phyloP scores from a whole-genome alignment of 1,284 basidiomycete species.

The Phylloporus sp. region DNA sequence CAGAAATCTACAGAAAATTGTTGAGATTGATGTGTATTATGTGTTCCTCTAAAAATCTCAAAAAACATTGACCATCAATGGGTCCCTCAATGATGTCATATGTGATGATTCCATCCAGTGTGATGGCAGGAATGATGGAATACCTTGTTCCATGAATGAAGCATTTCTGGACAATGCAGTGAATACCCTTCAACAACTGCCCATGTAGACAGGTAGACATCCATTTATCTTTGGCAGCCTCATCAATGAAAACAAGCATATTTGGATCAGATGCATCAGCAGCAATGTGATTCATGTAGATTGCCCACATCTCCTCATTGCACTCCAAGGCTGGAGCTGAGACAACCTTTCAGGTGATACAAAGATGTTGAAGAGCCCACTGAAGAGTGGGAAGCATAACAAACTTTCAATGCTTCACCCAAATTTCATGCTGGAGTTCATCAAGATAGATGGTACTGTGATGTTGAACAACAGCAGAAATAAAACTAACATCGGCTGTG shows the following conservation, averaged over 20 bases:
- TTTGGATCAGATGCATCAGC: slow-evolving; percentile 8
- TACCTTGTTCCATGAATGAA: slow-evolving; percentile 2
- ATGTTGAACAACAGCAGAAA: too few relatives aligned
- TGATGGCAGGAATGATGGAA: background rate
- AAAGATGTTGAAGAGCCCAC: background rate
- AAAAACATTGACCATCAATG: too few relatives aligned
- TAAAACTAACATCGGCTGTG: background rate
- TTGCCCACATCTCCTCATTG: slow-evolving; percentile 29
- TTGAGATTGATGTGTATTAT: too few relatives aligned
- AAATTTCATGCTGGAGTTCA: background rate
- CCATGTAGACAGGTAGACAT: slow-evolving; percentile 14
- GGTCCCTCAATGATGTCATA: too few relatives aligned
- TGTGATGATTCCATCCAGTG: too few relatives aligned
- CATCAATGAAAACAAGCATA: slow-evolving; percentile 39
- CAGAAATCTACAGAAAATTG: too few relatives aligned
- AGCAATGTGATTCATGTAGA: slow-evolving; percentile 38
- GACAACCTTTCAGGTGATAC: background rate
- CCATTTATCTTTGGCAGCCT: slow-evolving; percentile 32
- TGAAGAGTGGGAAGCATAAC: background rate
- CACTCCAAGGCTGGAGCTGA: slow-evolving; percentile 11
- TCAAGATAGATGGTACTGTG: too few relatives aligned
- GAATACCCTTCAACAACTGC: background rate
- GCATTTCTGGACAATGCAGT: background rate
- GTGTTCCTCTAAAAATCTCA: too few relatives aligned
- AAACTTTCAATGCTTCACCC: background rate